Conservation (phyloP, 345 rosid species). For the Eucalyptus sp. region DNA sequence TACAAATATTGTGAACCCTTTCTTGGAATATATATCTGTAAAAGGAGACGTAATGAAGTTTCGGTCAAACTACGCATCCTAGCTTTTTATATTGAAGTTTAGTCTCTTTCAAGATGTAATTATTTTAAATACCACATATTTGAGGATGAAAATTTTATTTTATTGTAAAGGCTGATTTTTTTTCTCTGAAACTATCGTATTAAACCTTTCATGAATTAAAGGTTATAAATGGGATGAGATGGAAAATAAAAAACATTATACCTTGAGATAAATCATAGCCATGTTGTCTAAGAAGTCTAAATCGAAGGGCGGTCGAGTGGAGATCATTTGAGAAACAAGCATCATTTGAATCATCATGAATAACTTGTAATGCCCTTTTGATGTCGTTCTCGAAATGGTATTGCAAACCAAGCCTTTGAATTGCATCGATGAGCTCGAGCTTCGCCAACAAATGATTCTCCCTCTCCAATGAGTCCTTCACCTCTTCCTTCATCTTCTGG, state of each 20-base stretch:
- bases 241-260: not conserved
- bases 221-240: not conserved
- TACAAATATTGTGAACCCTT: not conserved
- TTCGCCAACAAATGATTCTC: not conserved
- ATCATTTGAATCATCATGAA: not conserved
- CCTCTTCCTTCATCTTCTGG: not conserved
- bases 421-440: conserved; percentile 3
- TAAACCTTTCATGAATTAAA: not conserved
- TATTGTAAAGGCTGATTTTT: not conserved
- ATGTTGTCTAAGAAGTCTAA: conserved; percentile 11
- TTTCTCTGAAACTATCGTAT: not conserved
- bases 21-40: not conserved
- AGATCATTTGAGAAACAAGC: not conserved
- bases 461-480: not conserved
- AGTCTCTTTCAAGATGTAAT: not conserved
- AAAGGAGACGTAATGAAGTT: not conserved
- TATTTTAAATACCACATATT: not conserved
- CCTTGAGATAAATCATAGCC: conserved; percentile 8
- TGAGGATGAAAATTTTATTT: not conserved
- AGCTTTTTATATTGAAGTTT: not conserved
- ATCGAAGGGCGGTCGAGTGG: not conserved
- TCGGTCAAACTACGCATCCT: not conserved
- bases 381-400: conserved; percentile 9
- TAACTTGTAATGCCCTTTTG: not conserved
- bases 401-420: conserved; percentile 5